phyloP scores from a whole-genome alignment of 2,329 filamentous ascomycete species.

The Pezicula neosporulosa region DNA sequence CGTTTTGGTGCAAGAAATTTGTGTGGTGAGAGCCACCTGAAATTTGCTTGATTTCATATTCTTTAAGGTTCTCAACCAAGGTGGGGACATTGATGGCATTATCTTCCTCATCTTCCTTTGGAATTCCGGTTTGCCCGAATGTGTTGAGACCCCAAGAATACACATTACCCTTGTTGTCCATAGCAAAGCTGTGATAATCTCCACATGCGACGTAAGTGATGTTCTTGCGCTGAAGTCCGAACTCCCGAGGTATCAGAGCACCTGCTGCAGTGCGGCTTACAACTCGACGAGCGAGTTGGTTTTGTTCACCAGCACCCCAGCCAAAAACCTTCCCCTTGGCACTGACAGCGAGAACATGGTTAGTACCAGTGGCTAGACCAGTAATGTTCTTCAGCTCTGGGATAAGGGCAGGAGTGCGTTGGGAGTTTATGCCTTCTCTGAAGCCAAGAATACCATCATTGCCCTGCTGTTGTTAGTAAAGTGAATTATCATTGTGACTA shows the following conservation, averaged over 20 bases:
- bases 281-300: constrained; percentile 56
- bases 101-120: constrained; percentile 60
- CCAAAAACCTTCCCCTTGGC: constrained; percentile 55
- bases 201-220: constrained; percentile 49
- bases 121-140: constrained; percentile 74
- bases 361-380: constrained; percentile 49
- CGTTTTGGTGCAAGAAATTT: constrained; percentile 52
- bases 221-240: constrained; percentile 27
- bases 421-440: constrained; percentile 21
- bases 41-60: constrained; percentile 63
- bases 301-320: constrained; percentile 66
- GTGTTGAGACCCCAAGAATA: constrained; percentile 87
- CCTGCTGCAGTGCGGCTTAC: constrained; percentile 20
- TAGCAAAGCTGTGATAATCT: constrained; percentile 78
- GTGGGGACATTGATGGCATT: constrained; percentile 71
- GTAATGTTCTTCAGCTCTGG: constrained; percentile 54
- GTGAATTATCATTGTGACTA: neutral
- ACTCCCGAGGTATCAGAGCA: constrained; percentile 24
- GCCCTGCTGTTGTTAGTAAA: constrained; percentile 37
- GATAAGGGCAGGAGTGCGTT: constrained; percentile 44
- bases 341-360: constrained; percentile 58
- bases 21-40: constrained; percentile 77
- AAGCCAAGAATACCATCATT: constrained; percentile 63
- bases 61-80: constrained; percentile 60
- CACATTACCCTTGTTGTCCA: constrained; percentile 64